Base-by-base conservation (phyloP, 2,329 filamentous ascomycete genomes). In the Xylariaceae sp. region DNA sequence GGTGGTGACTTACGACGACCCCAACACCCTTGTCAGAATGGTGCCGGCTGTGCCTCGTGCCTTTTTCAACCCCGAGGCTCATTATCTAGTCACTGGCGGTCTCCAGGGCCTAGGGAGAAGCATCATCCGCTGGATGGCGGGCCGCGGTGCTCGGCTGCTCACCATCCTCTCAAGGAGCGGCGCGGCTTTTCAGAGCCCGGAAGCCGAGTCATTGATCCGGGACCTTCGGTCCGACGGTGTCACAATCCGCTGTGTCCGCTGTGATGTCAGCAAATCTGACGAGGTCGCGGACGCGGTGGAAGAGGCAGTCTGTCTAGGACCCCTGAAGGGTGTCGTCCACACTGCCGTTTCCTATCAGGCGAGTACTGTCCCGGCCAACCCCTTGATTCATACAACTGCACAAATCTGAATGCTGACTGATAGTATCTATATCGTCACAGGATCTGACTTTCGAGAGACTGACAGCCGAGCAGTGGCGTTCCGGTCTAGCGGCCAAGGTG, bases 391-490 rank as follows among this genome's bases (percentile, higher is more conserved):
- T n/a, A 27, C 32, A n/a, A n/a, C n/a, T n/a, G n/a, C n/a, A 3
- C 55, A 61, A 14, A 55, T 52, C 4, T 54, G 56, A 2, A 59
- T 60, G 53, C 53, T 49, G 5, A n/a, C 38, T 47, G n/a, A n/a
- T n/a, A n/a, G n/a, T n/a, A n/a, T n/a, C n/a, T 8, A 33, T 33
- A 3, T 36, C 37, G 5, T 39, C 29, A 6, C 32, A 37, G 37
- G 45, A 37, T 19, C 19, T 13, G 11, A 21, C 17, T 23, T 28
- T 44, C 21, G 31, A 31, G 17, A 35, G 38, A 21, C 58, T 60
- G 53, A 13, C 17, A 7, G 14, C 8, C 9, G 9, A 6, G 9
- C 3, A 30, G 9, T 31, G 29, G 29, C 6, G 5, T 10, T 12
- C 6, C 4, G 11, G 13, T 6, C 15, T 10, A 15, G 14, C 38